Conservation (phyloP, 2,329 filamentous ascomycete species). For the Ceratocystis huliohia region DNA sequence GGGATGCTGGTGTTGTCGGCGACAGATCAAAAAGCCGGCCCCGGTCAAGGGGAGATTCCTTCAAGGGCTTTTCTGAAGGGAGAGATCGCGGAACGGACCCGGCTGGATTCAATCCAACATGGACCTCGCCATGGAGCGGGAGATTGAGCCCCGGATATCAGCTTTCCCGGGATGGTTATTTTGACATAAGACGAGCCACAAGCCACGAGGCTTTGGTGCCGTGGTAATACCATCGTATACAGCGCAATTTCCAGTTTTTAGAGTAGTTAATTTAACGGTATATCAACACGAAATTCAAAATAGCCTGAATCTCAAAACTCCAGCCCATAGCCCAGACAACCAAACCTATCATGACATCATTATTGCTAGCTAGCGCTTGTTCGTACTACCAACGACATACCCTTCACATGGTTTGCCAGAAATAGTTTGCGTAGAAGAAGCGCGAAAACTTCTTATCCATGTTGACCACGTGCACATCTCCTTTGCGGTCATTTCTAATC, state of each 20-base stretch:
- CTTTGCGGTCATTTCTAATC: conserved; percentile 71
- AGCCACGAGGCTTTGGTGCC: conserved; percentile 16
- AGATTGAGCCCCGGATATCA: background rate
- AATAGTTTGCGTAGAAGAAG: conserved; percentile 90
- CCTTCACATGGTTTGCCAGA: conserved; percentile 72
- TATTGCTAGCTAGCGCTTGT: background rate
- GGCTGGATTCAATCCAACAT: conserved; percentile 12
- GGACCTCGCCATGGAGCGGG: conserved; percentile 12
- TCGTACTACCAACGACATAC: background rate
- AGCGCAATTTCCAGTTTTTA: background rate
- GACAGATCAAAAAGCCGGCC: background rate
- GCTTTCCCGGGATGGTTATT: conserved; percentile 7
- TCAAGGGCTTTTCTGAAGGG: conserved; percentile 20
- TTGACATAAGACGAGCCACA: conserved; percentile 11
- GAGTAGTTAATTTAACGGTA: background rate
- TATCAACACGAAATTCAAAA: conserved; percentile 1
- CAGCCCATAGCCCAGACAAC: conserved; percentile 1
- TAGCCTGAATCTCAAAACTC: background rate
- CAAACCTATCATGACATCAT: conserved; percentile 12
- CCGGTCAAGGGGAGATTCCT: conserved; percentile 12
- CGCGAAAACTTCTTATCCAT: conserved; percentile 84
- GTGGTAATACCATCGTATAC: background rate
- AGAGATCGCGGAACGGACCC: conserved; percentile 16
- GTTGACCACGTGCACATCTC: conserved; percentile 88
- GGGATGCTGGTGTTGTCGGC: background rate